Conservation (phyloP, 2,329 filamentous ascomycete genomes). For the Fusarium sp. region DNA sequence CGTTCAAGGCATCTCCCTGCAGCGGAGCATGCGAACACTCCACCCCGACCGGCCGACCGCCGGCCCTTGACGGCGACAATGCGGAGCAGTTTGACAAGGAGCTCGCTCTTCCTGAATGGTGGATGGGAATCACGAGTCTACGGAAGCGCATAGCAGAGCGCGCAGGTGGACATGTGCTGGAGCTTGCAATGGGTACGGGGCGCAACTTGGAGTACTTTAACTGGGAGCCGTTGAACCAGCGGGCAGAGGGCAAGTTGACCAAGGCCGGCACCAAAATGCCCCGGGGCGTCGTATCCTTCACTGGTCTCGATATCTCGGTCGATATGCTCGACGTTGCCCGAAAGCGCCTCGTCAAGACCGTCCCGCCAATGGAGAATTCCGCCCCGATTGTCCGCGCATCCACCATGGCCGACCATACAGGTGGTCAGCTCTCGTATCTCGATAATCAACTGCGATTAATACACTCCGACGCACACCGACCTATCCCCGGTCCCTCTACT, state of each 20-base stretch:
- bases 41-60: slow-evolving; percentile 61
- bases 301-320: slow-evolving; percentile 69
- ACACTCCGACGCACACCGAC: slow-evolving; percentile 59
- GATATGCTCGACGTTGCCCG: slow-evolving; percentile 70
- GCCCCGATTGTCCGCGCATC: slow-evolving; percentile 49
- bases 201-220: slow-evolving; percentile 69
- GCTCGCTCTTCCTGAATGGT: slow-evolving; percentile 67
- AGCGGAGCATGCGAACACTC: slow-evolving; percentile 49
- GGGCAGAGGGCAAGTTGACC: slow-evolving; percentile 17
- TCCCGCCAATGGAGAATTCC: slow-evolving; percentile 53
- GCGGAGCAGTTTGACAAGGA: slow-evolving; percentile 68
- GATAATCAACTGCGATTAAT: slow-evolving; percentile 59
- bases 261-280: slow-evolving; percentile 11
- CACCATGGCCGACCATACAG: slow-evolving; percentile 50
- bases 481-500: slow-evolving; percentile 52
- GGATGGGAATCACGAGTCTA: slow-evolving; percentile 65
- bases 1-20: slow-evolving; percentile 46
- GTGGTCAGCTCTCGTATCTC: slow-evolving; percentile 55
- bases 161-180: slow-evolving; percentile 68
- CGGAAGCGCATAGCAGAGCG: slow-evolving; percentile 60
- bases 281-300: slow-evolving; percentile 63
- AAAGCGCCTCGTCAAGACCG: slow-evolving; percentile 59
- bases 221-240: slow-evolving; percentile 59
- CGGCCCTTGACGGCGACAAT: slow-evolving; percentile 57
- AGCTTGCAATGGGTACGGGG: slow-evolving; percentile 72